These are phyloP conservation scores for Stipa capillata DNA, from an alignment of 176 grass and related monocot genomes.

Conservation along the genomic window DNA sequence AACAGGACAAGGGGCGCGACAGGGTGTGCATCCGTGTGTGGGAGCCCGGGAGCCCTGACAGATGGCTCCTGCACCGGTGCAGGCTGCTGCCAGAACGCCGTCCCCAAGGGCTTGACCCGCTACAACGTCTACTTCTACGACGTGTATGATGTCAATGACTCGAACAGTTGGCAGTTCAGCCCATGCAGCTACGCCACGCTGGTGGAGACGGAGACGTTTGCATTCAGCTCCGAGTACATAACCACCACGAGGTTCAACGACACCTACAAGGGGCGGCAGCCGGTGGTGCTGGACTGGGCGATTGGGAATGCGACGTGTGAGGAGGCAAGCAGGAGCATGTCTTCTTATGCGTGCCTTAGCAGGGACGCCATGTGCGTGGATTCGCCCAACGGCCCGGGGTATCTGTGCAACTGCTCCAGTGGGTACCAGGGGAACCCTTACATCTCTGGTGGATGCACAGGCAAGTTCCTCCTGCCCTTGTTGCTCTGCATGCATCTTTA, in stretches of 20 bases:
- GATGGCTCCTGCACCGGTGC: slow-evolving; percentile 12
- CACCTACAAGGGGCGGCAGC: background rate
- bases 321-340: background rate
- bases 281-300: background rate
- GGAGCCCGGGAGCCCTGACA: background rate
- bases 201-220: background rate
- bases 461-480: background rate
- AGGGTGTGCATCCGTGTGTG: slow-evolving; percentile 2
- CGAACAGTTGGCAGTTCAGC: background rate
- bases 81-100: slow-evolving; percentile 16
- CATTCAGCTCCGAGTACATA: background rate
- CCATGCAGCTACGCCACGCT: background rate
- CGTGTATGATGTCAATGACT: background rate
- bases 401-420: background rate
- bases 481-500: background rate
- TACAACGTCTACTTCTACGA: background rate
- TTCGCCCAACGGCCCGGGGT: background rate
- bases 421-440: background rate
- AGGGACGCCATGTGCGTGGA: background rate
- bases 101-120: background rate
- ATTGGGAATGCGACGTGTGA: background rate
- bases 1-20: background rate
- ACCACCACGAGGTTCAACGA: background rate
- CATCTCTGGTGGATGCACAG: background rate
- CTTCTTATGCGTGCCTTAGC: background rate